Conservation (phyloP, 345 rosid species). For the Carallia brachiata region DNA sequence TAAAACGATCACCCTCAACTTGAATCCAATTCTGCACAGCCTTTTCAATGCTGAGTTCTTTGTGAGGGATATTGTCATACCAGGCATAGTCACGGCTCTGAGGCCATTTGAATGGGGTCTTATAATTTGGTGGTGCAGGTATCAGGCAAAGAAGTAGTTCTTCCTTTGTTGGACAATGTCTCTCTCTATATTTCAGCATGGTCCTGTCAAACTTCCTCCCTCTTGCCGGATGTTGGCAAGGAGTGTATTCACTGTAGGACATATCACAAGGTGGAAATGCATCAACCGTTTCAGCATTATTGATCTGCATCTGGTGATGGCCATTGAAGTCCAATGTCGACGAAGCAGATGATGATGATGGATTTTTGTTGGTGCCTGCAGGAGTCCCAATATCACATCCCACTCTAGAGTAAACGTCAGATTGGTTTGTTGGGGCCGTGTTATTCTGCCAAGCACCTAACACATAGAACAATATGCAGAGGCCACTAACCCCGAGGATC, state of each 20-base stretch:
- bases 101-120: constrained; percentile 96
- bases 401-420: constrained; percentile 35
- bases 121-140: constrained; percentile 94
- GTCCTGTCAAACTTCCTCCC: constrained; percentile 70
- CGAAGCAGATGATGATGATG: constrained; percentile 30
- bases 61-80: constrained; percentile 95
- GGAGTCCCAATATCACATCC: constrained; percentile 43
- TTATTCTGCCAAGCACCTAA: constrained; percentile 85
- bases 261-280: constrained; percentile 69
- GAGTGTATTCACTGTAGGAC: constrained; percentile 76
- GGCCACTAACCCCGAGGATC: constrained; percentile 73
- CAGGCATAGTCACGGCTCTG: constrained; percentile 94
- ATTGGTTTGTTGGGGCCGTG: constrained; percentile 30
- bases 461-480: constrained; percentile 75
- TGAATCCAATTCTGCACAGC: constrained; percentile 99
- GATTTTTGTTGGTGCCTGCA: constrained; percentile 18
- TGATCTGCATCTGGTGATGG: constrained; percentile 61
- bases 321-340: constrained; percentile 59
- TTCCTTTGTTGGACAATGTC: constrained; percentile 82
- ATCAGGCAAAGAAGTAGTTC: constrained; percentile 72
- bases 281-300: constrained; percentile 33
- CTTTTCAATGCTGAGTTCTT: constrained; percentile 90
- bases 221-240: constrained; percentile 73
- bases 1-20: constrained; percentile 79
- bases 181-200: constrained; percentile 85